Conservation (phyloP, 2,329 filamentous ascomycete genomes). For the Colletotrichum euphorbiae region DNA sequence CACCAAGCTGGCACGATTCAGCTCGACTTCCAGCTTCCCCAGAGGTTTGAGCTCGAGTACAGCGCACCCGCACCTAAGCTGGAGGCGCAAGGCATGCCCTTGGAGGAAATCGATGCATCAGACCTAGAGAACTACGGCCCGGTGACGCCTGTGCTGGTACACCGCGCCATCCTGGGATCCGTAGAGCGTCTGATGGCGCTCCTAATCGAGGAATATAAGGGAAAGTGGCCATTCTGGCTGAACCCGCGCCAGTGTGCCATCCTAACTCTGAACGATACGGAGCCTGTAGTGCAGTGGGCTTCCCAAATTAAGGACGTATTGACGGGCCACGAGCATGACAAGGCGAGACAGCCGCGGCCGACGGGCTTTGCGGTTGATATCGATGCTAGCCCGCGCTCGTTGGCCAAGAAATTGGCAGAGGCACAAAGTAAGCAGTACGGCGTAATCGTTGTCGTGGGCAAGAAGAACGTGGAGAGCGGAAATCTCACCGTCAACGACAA, state of each 20-base stretch:
- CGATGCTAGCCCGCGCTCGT: conserved; percentile 70
- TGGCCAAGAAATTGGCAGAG: conserved; percentile 77
- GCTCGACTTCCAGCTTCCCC: conserved; percentile 89
- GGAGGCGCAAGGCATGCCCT: conserved; percentile 62
- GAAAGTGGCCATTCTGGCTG: conserved; percentile 89
- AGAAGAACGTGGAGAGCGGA: conserved; percentile 68
- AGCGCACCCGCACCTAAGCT: conserved; percentile 74
- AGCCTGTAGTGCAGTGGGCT: conserved; percentile 63
- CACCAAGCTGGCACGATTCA: conserved; percentile 92
- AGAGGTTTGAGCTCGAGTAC: conserved; percentile 83
- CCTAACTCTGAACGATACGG: conserved; percentile 75
- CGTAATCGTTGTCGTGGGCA: conserved; percentile 78
- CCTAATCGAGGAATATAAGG: conserved; percentile 84
- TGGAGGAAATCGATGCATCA: conserved; percentile 49
- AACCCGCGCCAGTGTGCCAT: conserved; percentile 83
- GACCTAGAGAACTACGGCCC: conserved; percentile 61
- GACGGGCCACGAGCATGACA: conserved; percentile 57
- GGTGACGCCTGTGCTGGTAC: conserved; percentile 81
- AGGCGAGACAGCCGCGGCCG: conserved; percentile 56
- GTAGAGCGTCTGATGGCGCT: conserved; percentile 88
- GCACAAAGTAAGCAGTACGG: conserved; percentile 80
- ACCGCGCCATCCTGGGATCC: conserved; percentile 86
- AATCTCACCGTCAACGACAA: conserved; percentile 60
- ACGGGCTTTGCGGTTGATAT: conserved; percentile 76
- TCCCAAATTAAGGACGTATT: conserved; percentile 61